phyloP scores from a whole-genome alignment of 306 rosid genomes.

The apple (Malus domestica) region DNA sequence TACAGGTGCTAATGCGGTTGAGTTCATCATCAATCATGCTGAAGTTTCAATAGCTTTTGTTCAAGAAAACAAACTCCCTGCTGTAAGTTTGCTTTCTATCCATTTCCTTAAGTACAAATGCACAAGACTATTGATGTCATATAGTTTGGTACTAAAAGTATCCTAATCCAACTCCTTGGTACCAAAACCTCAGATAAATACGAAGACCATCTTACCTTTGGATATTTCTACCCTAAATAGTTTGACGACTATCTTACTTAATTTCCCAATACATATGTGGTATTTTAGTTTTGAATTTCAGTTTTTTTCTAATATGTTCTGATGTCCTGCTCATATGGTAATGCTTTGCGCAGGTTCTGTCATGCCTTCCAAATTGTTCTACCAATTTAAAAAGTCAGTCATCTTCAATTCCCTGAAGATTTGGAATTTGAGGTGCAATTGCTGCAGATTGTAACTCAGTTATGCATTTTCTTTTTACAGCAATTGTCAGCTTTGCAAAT shows the following conservation, averaged over 20 bases:
- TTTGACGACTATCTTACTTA: neutral
- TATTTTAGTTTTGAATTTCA: neutral
- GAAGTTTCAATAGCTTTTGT: constrained; percentile 88
- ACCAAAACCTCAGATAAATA: neutral
- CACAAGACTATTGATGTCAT: neutral
- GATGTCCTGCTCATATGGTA: neutral
- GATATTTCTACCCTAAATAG: neutral
- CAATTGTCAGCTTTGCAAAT: constrained; percentile 70
- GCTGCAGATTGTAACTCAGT: constrained; percentile 8
- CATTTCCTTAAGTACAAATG: neutral
- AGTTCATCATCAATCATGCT: constrained; percentile 82
- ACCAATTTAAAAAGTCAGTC: constrained; percentile 65
- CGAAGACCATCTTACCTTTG: neutral
- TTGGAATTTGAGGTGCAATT: neutral
- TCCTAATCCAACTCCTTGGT: too few species aligned
- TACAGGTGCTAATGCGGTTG: constrained; percentile 90
- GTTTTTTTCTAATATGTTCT: neutral
- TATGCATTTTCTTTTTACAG: constrained; percentile 32
- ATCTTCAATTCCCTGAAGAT: constrained; percentile 6
- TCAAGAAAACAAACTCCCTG: constrained; percentile 74
- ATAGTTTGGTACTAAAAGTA: too few species aligned
- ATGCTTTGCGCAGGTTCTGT: constrained; percentile 61
- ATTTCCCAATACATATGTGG: neutral
- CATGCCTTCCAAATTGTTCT: constrained; percentile 64
- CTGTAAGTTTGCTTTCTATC: constrained; percentile 48